Conservation (phyloP, 2,329 filamentous ascomycete genomes). For the Cytospora leucostoma region DNA sequence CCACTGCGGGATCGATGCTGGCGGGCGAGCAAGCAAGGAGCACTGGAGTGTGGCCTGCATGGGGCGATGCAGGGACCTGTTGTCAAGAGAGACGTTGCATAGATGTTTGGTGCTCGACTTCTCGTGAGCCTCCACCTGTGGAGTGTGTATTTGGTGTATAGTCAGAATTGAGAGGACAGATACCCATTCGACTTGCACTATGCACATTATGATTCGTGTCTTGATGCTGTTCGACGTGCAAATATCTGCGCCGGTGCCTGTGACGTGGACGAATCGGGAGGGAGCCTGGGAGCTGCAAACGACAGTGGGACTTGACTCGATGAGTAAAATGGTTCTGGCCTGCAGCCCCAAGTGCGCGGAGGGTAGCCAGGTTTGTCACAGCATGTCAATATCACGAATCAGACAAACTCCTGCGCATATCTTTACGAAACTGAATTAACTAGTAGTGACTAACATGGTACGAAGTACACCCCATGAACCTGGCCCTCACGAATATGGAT, state of each 20-base stretch:
- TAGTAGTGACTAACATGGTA: background rate
- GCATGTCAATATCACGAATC: background rate
- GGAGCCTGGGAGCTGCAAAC: background rate
- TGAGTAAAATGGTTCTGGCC: background rate
- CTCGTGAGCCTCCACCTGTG: background rate
- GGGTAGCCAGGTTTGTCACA: background rate
- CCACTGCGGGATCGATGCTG: conserved; percentile 1
- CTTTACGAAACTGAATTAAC: background rate
- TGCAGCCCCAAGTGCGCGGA: background rate
- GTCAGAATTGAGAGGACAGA: conserved; percentile 13
- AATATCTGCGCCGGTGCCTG: background rate
- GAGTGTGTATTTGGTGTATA: background rate
- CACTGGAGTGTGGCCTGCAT: background rate
- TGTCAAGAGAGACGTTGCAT: background rate
- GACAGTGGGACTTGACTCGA: background rate
- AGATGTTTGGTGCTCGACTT: conserved; percentile 7
- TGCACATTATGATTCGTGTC: background rate
- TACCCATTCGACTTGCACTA: conserved; percentile 5
- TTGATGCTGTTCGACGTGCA: background rate
- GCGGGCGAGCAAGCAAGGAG: background rate
- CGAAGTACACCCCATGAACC: background rate
- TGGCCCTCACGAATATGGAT: background rate
- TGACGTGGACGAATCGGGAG: conserved; percentile 1
- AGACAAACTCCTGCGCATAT: background rate
- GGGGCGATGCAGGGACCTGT: background rate